Evolutionary conservation across 306 rosid genomes (phyloP).

Genomic region (Notholithocarpus densiflorus): DNA sequence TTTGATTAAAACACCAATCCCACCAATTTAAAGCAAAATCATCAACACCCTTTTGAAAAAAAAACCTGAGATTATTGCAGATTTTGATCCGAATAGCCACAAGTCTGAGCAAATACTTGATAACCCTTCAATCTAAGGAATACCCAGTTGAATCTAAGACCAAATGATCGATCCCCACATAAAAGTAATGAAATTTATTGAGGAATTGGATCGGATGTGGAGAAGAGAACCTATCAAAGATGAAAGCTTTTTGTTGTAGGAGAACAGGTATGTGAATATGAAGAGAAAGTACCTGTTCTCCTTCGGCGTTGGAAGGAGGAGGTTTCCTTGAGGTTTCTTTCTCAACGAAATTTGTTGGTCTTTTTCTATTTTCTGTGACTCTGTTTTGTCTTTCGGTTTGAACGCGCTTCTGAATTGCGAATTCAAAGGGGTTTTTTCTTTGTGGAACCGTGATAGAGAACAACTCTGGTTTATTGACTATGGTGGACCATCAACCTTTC

Average conservation of each 20-base stretch:
- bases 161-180: neutral
- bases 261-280: slow-evolving; percentile 27
- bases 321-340: slow-evolving; percentile 24
- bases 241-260: slow-evolving; percentile 8
- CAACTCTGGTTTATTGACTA: neutral
- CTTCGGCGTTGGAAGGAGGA: slow-evolving; percentile 19
- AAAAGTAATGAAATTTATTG: neutral
- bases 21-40: neutral
- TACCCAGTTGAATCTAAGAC: neutral
- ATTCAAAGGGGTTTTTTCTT: neutral
- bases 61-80: neutral
- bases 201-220: neutral
- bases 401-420: neutral
- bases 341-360: neutral
- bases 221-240: slow-evolving; percentile 8
- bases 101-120: neutral
- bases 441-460: neutral
- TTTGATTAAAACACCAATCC: neutral
- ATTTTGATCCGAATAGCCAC: neutral
- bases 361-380: neutral
- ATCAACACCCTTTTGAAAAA: neutral
- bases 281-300: slow-evolving; percentile 34
- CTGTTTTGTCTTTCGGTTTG: neutral
- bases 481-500: neutral
- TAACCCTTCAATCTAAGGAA: neutral